phyloP scores from a whole-genome alignment of 371 early-diverging fungal species.

The Haplosporangium sp. region DNA sequence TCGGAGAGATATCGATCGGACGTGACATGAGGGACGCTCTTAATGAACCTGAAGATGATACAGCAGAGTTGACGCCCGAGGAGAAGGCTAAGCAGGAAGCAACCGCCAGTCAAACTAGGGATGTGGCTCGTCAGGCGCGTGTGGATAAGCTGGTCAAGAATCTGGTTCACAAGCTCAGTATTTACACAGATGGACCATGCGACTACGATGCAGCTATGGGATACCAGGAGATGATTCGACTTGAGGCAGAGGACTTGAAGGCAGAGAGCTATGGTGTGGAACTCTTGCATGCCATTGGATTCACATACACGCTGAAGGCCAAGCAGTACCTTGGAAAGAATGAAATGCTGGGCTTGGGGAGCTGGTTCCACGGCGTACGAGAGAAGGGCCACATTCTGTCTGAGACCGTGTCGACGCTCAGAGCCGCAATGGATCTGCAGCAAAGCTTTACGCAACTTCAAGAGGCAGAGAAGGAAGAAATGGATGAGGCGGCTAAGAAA shows the following conservation, averaged over 20 bases:
- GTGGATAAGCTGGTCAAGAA: conserved; percentile 78
- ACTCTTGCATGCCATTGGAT: conserved; percentile 91
- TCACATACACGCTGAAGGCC: conserved; percentile 87
- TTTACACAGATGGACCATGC: conserved; percentile 77
- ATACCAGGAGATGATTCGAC: conserved; percentile 74
- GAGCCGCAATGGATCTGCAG: conserved; percentile 92
- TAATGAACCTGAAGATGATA: conserved; percentile 66
- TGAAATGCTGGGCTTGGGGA: conserved; percentile 78
- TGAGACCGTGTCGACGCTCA: conserved; percentile 90
- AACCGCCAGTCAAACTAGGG: conserved; percentile 55
- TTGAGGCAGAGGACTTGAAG: conserved; percentile 91
- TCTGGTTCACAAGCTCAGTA: conserved; percentile 77
- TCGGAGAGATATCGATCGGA: conserved; percentile 97
- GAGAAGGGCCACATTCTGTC: conserved; percentile 89
- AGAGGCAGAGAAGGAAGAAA: conserved; percentile 86
- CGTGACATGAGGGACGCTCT: conserved; percentile 88
- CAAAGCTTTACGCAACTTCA: conserved; percentile 86
- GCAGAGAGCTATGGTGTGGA: conserved; percentile 92
- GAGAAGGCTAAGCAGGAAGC: conserved; percentile 72
- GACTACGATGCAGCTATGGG: conserved; percentile 63
- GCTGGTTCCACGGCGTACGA: conserved; percentile 71
- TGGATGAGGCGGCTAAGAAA: conserved; percentile 69
- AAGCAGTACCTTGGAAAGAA: conserved; percentile 80
- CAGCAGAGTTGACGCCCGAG: conserved; percentile 60
- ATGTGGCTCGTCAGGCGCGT: conserved; percentile 74